Evolutionary conservation across 352 stramenopile genomes (phyloP), one percentile per base, ranked within the genome.

Genomic region (Plasmopara muralis): DNA sequence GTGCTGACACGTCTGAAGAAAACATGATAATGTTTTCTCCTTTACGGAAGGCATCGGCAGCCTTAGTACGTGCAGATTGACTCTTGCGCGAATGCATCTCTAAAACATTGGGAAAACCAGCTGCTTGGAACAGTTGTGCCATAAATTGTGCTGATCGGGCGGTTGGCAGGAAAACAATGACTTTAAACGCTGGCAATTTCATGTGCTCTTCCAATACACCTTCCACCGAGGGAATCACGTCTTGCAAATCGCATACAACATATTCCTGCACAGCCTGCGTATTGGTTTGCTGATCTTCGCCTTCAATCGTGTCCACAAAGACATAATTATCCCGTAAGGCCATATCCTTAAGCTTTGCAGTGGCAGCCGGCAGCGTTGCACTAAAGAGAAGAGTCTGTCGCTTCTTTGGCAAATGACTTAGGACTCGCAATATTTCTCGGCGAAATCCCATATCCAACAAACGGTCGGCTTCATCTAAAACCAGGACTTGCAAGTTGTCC

Each of bases 81-180:
- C 79, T 94, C 81, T 98, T 98, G 47, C 89, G 77, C 16, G 91
- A 98, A 76, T 99, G 96, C 53, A 98, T 97, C 67, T 98, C 93
- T 12, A 98, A 71, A 9, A 97, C 84, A 29, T 78, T 73, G 7
- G 66, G 55, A 45, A 85, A 89, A 3, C 72, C 77, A 30, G 76
- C 71, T 43, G 60, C 65, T 25, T 76, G 74, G 55, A 97, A 97
- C 16, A 98, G 77, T 50, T 96, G 75, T 13, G 88, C 81, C 70
- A 93, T 92, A 63, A 95, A 93, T 54, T 87, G 74, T 6, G 89
- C 81, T 1, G 92, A 69, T 28, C 89, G 75, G n/a, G 89, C 89
- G 14, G 89, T 97, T 1, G 85, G 86, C 62, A 96, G 88, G 70
- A 99, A 98, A 7, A 97, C 85, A 49, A 99, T 90, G 33, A 98